Percentiles rank a stretch among this genome's conserved stretches.
Evolutionary conservation across 192 early-diverging fungal genomes (phyloP).

Genomic region (Neocallimastix lanati): DNA sequence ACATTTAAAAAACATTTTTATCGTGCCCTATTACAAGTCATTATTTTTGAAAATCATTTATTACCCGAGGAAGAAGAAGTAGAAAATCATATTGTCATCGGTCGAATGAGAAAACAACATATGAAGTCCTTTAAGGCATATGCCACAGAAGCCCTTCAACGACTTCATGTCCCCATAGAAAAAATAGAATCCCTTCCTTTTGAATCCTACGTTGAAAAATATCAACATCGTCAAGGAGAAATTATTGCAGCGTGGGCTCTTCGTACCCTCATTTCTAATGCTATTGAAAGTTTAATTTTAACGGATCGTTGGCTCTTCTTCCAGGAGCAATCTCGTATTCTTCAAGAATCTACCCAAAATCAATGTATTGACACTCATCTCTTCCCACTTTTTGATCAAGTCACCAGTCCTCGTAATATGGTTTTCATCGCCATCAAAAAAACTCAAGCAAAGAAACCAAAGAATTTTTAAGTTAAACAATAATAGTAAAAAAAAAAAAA

Average conservation of each 20-base stretch:
- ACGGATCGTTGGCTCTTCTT: constrained; percentile 56
- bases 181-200: constrained; percentile 21
- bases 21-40: constrained; percentile 48
- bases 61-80: constrained; percentile 1
- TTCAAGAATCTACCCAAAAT: background rate
- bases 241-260: constrained; percentile 72
- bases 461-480: background rate
- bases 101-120: constrained; percentile 4
- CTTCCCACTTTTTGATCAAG: constrained; percentile 41
- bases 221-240: constrained; percentile 14
- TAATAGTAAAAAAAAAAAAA: background rate
- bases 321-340: constrained; percentile 19
- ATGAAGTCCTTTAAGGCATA: constrained; percentile 26
- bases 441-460: background rate
- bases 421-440: constrained; percentile 33
- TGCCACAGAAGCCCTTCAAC: constrained; percentile 31
- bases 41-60: constrained; percentile 6
- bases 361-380: constrained; percentile 13
- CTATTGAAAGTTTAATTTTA: constrained; percentile 60
- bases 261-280: constrained; percentile 46
- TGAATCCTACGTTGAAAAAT: constrained; percentile 6
- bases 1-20: constrained; percentile 51
- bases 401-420: constrained; percentile 44
- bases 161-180: constrained; percentile 20
- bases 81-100: background rate